phyloP scores from a whole-genome alignment of 2,329 filamentous ascomycete genomes.

The Apiospora hydei region DNA sequence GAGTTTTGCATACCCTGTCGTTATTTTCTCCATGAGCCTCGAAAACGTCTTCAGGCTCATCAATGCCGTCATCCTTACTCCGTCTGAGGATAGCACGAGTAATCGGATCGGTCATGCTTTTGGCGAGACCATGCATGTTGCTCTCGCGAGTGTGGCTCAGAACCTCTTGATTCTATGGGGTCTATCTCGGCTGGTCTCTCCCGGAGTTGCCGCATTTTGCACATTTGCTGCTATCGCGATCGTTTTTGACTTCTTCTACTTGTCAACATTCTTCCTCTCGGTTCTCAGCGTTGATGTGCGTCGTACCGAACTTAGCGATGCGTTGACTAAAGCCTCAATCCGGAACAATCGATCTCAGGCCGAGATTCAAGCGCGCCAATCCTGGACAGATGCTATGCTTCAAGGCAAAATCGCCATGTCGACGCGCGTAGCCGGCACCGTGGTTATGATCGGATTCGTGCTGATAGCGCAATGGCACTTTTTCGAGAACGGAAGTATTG shows the following conservation, averaged over 20 bases:
- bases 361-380: constrained; percentile 45
- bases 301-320: constrained; percentile 77
- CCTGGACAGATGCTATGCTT: constrained; percentile 68
- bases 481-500: constrained; percentile 64
- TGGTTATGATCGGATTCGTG: constrained; percentile 76
- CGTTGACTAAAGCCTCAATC: constrained; percentile 64
- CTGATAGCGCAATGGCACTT: constrained; percentile 81
- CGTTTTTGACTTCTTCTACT: constrained; percentile 78
- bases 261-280: constrained; percentile 81
- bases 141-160: constrained; percentile 71
- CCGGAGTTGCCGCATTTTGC: constrained; percentile 78
- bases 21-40: constrained; percentile 78
- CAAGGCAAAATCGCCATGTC: constrained; percentile 72
- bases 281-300: constrained; percentile 82
- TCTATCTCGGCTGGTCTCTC: constrained; percentile 71
- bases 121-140: constrained; percentile 74
- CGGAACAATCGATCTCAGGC: constrained; percentile 41
- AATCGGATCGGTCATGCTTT: constrained; percentile 76
- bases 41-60: constrained; percentile 83
- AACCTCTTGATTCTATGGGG: constrained; percentile 72
- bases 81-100: constrained; percentile 71
- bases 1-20: constrained; percentile 75
- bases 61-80: constrained; percentile 77
- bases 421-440: constrained; percentile 77
- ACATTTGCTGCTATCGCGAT: constrained; percentile 78